Base-by-base conservation (phyloP, 1,139 yeast species). In the Sugiyamaella neomexicana region DNA sequence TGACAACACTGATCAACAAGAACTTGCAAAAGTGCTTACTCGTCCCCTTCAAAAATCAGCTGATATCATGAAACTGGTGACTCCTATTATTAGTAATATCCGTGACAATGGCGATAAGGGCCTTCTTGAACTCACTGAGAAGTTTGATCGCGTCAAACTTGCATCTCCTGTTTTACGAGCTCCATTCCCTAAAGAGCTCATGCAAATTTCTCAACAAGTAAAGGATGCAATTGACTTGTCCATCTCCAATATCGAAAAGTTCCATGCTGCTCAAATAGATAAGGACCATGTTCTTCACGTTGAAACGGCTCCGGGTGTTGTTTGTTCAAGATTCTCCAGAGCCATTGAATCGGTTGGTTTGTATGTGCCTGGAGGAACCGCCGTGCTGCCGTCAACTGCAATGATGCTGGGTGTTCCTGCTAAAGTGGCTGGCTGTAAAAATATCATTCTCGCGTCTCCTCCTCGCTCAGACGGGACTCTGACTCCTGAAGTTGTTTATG, bases 381-480 rank as follows among this genome's bases (percentile, higher is more conserved):
- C 99, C 0, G 95, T 95, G 31, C 79, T 93, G 61, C 99, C 99
- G 38, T 91, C 98, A 12, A 93, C 99, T 16, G 96, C 99, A 10
- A 80, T 93, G 75, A 93, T 93, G 97, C 80, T 93, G 65, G 98
- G 99, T 66, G 97, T 93, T 40, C 99, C 99, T n/a, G 99, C 99
- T 15, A 82, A 85, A 72, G 99, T 93, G 57, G 99, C 99, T 25
- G 97, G 97, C 2, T 93, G 99, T 76, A 82, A 85, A 64, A 91
- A 90, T 68, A 91, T 93, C 61, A 75, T 91, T n/a, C 72, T 93
- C 69, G 99, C 99, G 0, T 87, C 98, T n/a, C 99, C 99, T 36
- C 99, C 99, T 53, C 84, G 97, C 64, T 79, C 83, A 51, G 95
- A 95, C 60, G 99, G 99, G 40, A 86, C 82, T 55, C 79, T 93